These are phyloP conservation scores for Scenedesmus sp. DNA, from an alignment of 163 green algal genomes.

Conservation along the genomic window DNA sequence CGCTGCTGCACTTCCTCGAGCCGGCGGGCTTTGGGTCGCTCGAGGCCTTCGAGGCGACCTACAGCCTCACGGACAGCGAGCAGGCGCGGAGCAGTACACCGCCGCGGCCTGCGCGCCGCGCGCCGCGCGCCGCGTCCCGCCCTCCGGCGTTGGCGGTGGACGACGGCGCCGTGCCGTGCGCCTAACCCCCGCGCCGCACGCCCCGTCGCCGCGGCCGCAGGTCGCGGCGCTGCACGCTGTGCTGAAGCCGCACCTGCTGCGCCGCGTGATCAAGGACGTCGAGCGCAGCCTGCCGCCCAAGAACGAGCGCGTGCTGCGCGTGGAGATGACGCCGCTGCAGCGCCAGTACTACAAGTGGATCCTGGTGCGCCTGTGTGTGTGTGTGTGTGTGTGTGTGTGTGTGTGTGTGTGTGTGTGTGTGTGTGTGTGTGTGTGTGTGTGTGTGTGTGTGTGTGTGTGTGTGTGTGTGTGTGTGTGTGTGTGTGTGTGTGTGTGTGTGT, in stretches of 20 bases:
- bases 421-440: too few species aligned
- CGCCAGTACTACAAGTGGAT: slow-evolving; percentile 94
- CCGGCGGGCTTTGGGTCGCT: slow-evolving; percentile 77
- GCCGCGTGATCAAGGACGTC: slow-evolving; percentile 98
- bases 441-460: too few species aligned
- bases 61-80: slow-evolving; percentile 62
- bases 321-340: slow-evolving; percentile 96
- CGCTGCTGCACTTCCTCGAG: slow-evolving; percentile 95
- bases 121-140: too few species aligned
- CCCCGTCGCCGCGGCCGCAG: too few species aligned
- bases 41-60: slow-evolving; percentile 81
- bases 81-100: background rate
- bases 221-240: slow-evolving; percentile 82
- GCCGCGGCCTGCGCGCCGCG: too few species aligned
- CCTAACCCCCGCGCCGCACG: too few species aligned
- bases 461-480: too few species aligned
- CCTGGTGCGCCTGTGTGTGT: too few species aligned
- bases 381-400: slow-evolving; percentile 32
- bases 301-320: slow-evolving; percentile 94
- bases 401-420: too few species aligned
- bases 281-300: slow-evolving; percentile 94
- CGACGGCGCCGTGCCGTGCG: too few species aligned
- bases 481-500: too few species aligned
- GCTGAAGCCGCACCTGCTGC: slow-evolving; percentile 92
- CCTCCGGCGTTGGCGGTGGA: too few species aligned